Evolutionary conservation across 495 filamentous ascomycete species (phyloP).

Genomic region (Parachaetomium inaequale): DNA sequence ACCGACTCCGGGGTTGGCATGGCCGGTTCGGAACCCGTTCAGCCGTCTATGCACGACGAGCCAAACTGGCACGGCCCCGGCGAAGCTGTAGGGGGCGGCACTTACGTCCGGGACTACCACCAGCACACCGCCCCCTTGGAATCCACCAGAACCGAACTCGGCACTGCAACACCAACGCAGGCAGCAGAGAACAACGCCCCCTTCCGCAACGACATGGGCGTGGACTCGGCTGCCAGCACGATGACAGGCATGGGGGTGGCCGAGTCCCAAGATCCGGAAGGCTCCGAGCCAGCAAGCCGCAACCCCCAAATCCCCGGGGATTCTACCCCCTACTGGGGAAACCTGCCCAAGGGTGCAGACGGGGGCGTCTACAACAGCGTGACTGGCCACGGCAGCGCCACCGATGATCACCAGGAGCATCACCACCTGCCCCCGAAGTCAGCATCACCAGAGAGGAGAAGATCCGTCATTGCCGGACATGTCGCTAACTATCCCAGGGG

Average conservation of each 20-base stretch:
- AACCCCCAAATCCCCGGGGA: neutral
- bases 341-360: slow-evolving; percentile 33
- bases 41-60: neutral
- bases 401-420: slow-evolving; percentile 34
- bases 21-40: slow-evolving; percentile 14
- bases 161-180: neutral
- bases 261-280: neutral
- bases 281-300: neutral
- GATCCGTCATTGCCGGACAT: slow-evolving; percentile 25
- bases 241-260: neutral
- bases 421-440: slow-evolving; percentile 23
- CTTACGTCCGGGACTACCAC: slow-evolving; percentile 9
- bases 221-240: no score
- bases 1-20: slow-evolving; percentile 36
- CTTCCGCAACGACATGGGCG: neutral
- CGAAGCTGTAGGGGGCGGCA: slow-evolving; percentile 21
- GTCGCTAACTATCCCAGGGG: slow-evolving; percentile 20
- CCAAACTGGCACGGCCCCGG: slow-evolving; percentile 1
- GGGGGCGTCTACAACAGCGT: slow-evolving; percentile 42
- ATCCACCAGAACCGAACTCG: neutral
- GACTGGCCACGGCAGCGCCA: slow-evolving; percentile 41
- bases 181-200: neutral
- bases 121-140: neutral
- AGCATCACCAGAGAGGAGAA: slow-evolving; percentile 11
- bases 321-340: slow-evolving; percentile 39